Conservation (phyloP, 148 eudicot species). For the Agrostemma githago region DNA sequence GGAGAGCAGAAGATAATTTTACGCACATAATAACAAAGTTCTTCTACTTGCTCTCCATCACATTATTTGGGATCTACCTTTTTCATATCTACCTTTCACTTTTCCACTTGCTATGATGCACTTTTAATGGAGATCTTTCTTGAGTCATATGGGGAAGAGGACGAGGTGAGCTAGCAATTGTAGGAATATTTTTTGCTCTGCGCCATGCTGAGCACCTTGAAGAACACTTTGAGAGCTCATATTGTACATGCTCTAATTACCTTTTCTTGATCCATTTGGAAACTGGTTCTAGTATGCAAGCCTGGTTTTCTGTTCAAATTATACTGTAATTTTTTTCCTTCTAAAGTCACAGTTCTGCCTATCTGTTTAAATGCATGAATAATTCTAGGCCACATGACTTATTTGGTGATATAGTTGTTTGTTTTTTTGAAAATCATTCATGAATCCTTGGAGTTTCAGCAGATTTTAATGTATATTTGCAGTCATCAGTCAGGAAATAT, state of each 20-base stretch:
- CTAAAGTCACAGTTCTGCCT: background rate
- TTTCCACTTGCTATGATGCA: background rate
- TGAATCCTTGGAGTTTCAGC: background rate
- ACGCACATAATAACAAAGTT: too few relatives aligned
- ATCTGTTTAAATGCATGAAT: background rate
- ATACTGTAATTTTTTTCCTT: background rate
- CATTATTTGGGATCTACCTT: background rate
- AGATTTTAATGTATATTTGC: constrained; percentile 25
- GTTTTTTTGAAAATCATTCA: background rate
- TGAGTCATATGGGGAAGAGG: background rate
- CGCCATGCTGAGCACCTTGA: background rate
- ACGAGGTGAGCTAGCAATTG: background rate
- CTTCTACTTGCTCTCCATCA: too few relatives aligned
- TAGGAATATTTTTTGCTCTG: background rate
- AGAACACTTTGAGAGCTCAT: background rate
- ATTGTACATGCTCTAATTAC: background rate
- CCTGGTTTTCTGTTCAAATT: background rate
- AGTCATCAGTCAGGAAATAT: constrained; percentile 69
- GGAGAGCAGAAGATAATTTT: background rate
- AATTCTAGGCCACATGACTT: background rate
- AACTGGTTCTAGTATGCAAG: background rate
- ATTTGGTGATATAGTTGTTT: background rate
- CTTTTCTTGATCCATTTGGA: background rate
- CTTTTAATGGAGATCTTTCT: too few relatives aligned
- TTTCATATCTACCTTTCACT: background rate